Evolutionary conservation across 1,284 basidiomycete genomes (phyloP), one percentile per base, ranked within the genome.

Genomic region (Hemileia vastatrix): DNA sequence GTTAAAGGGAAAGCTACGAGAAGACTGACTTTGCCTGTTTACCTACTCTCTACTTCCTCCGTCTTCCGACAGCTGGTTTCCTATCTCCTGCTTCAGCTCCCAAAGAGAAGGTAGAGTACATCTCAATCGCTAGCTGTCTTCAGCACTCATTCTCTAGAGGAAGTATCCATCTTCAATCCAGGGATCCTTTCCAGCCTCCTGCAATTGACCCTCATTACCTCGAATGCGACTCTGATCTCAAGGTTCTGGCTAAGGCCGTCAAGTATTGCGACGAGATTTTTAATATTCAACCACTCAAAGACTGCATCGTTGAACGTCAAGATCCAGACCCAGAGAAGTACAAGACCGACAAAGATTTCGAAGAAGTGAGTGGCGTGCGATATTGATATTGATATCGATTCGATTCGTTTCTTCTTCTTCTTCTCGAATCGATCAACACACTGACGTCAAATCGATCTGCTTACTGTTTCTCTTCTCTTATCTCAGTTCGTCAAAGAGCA

Each of bases 131-230:
- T n/a, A 56, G 65, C 32, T 67, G 67, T 24, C 64, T 70, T 1
- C 66, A 67, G 55, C 69, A 71, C 45, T 67, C 68, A 8, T 68
- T 70, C 53, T 67, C 64, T 11, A 67, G 70, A 27, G 71, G 67
- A 33, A 67, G 31, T 31, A 65, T 70, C 50, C 67, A 75, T 63
- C 63, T 70, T 44, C 43, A 27, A 6, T 61, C 64, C 33, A 49
- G 24, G 6, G 48, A 65, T 33, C 57, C 58, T 2, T 62, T 50
- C 15, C 54, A 48, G 1, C 56, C 53, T 13, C 64, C 64, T 3
- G 33, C 48, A n/a, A 65, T 65, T 19, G 58, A 65, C 27, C 64
- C 64, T 8, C 19, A 54, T 9, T 65, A 56, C 54, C 33, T 15
- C 31, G 59, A 53, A 50, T 63, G 66, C 3, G 69, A 69, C 3